phyloP scores from a whole-genome alignment of 2,329 filamentous ascomycete genomes.

The Fusarium multiceps region DNA sequence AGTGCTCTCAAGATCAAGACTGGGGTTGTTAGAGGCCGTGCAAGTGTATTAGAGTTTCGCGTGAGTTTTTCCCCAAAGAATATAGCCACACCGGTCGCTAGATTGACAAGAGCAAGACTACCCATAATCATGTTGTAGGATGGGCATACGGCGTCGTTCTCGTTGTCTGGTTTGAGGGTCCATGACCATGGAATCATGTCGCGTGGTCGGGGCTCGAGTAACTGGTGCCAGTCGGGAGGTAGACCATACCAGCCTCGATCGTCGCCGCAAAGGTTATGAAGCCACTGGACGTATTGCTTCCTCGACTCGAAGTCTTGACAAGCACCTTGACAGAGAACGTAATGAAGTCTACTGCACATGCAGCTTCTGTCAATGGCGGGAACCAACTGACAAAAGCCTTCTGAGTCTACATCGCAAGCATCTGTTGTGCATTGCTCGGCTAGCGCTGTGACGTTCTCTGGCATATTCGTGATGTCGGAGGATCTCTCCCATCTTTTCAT shows the following conservation, averaged over 20 bases:
- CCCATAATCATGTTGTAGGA: neutral
- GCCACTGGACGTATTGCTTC: neutral
- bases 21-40: neutral
- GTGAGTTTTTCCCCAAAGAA: rapidly evolving
- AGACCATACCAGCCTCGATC: neutral
- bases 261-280: neutral
- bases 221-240: slow-evolving; percentile 1
- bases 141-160: neutral
- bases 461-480: neutral
- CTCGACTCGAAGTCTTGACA: neutral
- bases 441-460: neutral
- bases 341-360: neutral
- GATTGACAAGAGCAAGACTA: slow-evolving; percentile 12
- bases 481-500: neutral
- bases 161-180: neutral
- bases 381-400: neutral
- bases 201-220: neutral
- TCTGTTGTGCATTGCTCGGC: neutral
- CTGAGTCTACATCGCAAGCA: neutral
- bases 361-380: neutral
- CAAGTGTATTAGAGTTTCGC: rapidly evolving
- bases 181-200: slow-evolving; percentile 36
- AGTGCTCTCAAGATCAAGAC: slow-evolving; percentile 8
- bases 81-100: neutral
- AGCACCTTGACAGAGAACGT: neutral